Conservation (phyloP, 257 asterid species). For the Knoxia roxburghii region DNA sequence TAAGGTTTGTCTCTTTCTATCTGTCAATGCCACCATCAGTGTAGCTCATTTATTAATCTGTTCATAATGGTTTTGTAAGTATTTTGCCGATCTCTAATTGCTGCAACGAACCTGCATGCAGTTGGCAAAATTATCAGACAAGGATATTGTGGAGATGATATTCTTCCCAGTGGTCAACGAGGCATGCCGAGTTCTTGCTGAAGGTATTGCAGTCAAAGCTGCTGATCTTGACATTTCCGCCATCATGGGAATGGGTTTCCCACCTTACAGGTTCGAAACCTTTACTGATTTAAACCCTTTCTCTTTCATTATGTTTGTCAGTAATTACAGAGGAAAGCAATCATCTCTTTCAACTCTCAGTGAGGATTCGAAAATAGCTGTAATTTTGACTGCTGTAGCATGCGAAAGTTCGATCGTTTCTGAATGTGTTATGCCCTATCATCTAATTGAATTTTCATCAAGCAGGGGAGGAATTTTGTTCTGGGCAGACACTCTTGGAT, state of each 20-base stretch:
- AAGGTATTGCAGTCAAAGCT: constrained; percentile 87
- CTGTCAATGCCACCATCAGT: not conserved
- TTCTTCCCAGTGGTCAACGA: constrained; percentile 94
- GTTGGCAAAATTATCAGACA: constrained; percentile 60
- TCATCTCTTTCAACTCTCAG: not conserved
- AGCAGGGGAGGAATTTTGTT: constrained; percentile 85
- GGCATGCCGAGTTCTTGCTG: constrained; percentile 89
- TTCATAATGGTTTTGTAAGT: not conserved
- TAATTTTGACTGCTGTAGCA: not conserved
- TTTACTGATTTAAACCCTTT: not conserved
- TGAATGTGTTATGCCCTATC: not conserved
- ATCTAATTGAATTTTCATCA: constrained; percentile 8
- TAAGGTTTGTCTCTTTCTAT: constrained; percentile 43
- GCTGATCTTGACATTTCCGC: constrained; percentile 90
- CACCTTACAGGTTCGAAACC: constrained; percentile 72
- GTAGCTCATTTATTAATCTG: not conserved
- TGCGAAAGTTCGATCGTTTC: not conserved
- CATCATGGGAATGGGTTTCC: constrained; percentile 98
- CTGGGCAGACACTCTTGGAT: constrained; percentile 93
- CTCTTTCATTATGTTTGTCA: not conserved
- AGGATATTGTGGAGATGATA: constrained; percentile 91
- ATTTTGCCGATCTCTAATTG: not conserved
- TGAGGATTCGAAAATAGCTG: not conserved
- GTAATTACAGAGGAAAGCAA: too few relatives aligned
- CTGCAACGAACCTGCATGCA: constrained; percentile 8